These are phyloP conservation scores for Paramecium tetraurelia DNA, from an alignment of 73 alveolate species.

Conservation along the genomic window DNA sequence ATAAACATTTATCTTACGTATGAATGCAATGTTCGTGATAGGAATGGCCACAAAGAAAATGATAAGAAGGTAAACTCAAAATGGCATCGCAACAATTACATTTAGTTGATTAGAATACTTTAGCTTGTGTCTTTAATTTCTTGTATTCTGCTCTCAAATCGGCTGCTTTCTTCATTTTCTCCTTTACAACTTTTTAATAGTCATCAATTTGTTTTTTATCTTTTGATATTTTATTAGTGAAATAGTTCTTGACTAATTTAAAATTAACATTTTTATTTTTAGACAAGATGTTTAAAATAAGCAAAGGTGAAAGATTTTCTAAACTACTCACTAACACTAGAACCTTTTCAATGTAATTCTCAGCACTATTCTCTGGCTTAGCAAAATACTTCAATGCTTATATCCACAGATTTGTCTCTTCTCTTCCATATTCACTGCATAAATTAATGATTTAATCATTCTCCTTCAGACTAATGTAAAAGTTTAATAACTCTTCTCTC, in stretches of 20 bases:
- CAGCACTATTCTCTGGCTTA: constrained; percentile 48
- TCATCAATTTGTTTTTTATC: constrained; percentile 57
- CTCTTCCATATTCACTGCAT: constrained; percentile 70
- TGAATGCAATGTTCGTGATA: constrained; percentile 77
- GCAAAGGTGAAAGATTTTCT: constrained; percentile 34
- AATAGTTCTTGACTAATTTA: constrained; percentile 46
- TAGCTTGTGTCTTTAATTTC: constrained; percentile 57
- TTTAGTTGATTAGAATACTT: constrained; percentile 67
- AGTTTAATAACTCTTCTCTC: constrained; percentile 79
- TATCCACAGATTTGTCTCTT: constrained; percentile 83
- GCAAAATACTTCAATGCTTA: constrained; percentile 63
- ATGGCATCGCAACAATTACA: constrained; percentile 73
- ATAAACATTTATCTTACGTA: not conserved
- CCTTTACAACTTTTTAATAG: constrained; percentile 22
- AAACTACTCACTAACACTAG: not conserved
- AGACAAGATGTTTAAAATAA: constrained; percentile 48
- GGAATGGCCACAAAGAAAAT: constrained; percentile 84
- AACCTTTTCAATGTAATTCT: constrained; percentile 19
- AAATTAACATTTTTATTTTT: constrained; percentile 57
- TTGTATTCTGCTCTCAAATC: constrained; percentile 49
- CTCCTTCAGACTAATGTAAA: constrained; percentile 74
- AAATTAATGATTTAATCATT: constrained; percentile 66
- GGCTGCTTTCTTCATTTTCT: constrained; percentile 41
- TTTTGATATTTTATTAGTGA: constrained; percentile 28
- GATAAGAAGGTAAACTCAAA: constrained; percentile 75